Evolutionary conservation across 768 basidiomycete species (phyloP).

Genomic region (Psilocybe tampanensis): DNA sequence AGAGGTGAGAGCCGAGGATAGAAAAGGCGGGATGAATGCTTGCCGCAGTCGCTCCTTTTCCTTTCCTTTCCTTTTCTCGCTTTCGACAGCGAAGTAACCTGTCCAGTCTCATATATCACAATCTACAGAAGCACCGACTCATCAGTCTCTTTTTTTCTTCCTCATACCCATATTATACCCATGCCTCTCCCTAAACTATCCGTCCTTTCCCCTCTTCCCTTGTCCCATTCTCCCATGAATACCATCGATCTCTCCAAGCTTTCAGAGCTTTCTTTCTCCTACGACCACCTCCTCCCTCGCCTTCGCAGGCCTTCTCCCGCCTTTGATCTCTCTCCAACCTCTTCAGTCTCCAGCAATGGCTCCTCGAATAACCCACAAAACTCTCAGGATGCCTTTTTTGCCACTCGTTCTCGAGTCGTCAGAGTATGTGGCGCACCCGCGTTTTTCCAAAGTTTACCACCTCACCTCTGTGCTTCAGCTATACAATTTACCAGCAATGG

Average conservation of each 20-base stretch:
- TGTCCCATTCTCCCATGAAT: conserved; percentile 20
- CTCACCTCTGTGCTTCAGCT: conserved; percentile 27
- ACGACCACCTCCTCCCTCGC: conserved; percentile 18
- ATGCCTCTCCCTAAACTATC: conserved; percentile 22
- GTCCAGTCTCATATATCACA: conserved; percentile 18
- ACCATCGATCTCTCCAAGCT: conserved; percentile 19
- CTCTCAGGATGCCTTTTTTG: conserved; percentile 38
- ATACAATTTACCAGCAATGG: conserved; percentile 38
- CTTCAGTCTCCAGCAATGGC: conserved; percentile 34
- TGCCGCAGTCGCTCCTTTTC: background rate
- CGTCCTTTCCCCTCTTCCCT: conserved; percentile 9
- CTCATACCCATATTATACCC: conserved; percentile 11
- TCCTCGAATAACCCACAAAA: conserved; percentile 18
- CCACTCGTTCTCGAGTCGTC: conserved; percentile 56
- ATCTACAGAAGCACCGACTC: conserved; percentile 11
- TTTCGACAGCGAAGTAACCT: conserved; percentile 8
- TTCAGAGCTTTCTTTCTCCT: conserved; percentile 6
- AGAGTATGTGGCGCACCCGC: conserved; percentile 40
- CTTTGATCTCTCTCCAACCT: conserved; percentile 34
- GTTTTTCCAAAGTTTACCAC: background rate
- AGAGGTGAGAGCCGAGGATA: too few relatives aligned
- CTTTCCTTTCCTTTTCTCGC: too few relatives aligned
- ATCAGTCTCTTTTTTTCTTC: background rate
- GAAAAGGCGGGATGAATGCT: conserved; percentile 19
- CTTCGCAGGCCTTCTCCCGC: conserved; percentile 18